These are phyloP conservation scores for Rhizoclosmatium globosum DNA, from an alignment of 192 early-diverging fungal species.

Conservation along the genomic window DNA sequence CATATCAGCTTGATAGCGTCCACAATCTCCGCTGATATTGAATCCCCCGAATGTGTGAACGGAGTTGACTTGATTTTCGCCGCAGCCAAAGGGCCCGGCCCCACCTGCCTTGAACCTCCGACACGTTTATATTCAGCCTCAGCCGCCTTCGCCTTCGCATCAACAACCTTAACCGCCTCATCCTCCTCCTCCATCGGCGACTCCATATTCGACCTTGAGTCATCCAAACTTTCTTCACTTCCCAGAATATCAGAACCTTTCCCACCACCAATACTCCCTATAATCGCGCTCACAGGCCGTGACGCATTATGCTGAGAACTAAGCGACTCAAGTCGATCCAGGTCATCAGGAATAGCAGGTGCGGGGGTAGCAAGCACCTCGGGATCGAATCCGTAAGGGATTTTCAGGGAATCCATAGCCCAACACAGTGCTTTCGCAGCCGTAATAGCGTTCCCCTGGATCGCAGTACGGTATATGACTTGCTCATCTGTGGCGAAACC, in stretches of 20 bases:
- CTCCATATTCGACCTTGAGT: slow-evolving; percentile 13
- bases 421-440: slow-evolving; percentile 39
- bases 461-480: slow-evolving; percentile 39
- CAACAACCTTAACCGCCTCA: slow-evolving; percentile 88
- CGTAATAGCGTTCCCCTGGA: slow-evolving; percentile 46
- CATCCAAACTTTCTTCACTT: background rate
- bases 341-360: background rate
- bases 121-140: background rate
- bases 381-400: slow-evolving; percentile 34
- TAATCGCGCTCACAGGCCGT: background rate
- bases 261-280: too few species aligned
- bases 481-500: slow-evolving; percentile 46
- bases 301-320: slow-evolving; percentile 15
- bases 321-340: slow-evolving; percentile 41
- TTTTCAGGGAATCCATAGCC: slow-evolving; percentile 49
- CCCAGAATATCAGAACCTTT: too few species aligned
- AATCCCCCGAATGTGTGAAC: slow-evolving; percentile 50
- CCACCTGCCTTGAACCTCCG: slow-evolving; percentile 10
- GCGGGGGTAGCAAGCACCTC: background rate
- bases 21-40: slow-evolving; percentile 33
- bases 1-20: slow-evolving; percentile 42
- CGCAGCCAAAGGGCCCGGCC: slow-evolving; percentile 32
- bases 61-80: slow-evolving; percentile 34
- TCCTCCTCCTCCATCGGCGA: slow-evolving; percentile 55
- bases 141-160: slow-evolving; percentile 18